Evolutionary conservation across 1,139 yeast genomes (phyloP).

Genomic region (Scheffersomyces quercinus): DNA sequence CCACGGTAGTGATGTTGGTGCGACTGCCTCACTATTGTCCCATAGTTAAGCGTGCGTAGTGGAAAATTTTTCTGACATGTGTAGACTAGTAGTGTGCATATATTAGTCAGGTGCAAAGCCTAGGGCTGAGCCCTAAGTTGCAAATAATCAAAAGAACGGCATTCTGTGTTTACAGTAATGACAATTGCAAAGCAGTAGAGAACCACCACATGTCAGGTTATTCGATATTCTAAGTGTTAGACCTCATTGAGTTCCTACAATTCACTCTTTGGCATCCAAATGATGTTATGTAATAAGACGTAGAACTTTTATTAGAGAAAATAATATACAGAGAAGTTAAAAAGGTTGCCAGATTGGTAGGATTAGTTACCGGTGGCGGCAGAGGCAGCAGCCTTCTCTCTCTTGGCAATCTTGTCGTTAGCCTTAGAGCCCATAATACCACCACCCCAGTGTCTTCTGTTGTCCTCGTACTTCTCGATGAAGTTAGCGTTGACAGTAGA

Average conservation of each 20-base stretch:
- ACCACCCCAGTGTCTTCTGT: conserved; percentile 99
- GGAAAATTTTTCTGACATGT: neutral
- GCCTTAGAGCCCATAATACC: conserved; percentile 96
- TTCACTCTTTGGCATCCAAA: too few relatives aligned
- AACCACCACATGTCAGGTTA: too few relatives aligned
- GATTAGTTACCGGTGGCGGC: conserved; percentile 11
- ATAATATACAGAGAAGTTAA: neutral
- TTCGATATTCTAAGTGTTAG: too few relatives aligned
- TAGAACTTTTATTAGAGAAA: neutral
- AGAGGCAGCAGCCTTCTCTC: conserved; percentile 12
- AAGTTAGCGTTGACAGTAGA: conserved; percentile 93
- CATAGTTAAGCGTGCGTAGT: neutral
- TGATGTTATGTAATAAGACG: neutral
- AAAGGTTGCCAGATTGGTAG: neutral
- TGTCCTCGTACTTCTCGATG: conserved; percentile 87
- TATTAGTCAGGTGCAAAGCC: too few relatives aligned
- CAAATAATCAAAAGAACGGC: too few relatives aligned
- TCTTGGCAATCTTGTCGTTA: conserved; percentile 62
- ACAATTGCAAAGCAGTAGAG: too few relatives aligned
- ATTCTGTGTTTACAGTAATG: too few relatives aligned
- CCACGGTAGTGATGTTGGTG: neutral
- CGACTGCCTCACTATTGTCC: neutral
- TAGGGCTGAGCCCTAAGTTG: conserved; percentile 1
- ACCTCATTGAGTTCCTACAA: too few relatives aligned
- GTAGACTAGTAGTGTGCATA: too few relatives aligned